These are phyloP conservation scores for Fraxinus platypoda DNA, from an alignment of 305 asterid genomes.

Conservation along the genomic window DNA sequence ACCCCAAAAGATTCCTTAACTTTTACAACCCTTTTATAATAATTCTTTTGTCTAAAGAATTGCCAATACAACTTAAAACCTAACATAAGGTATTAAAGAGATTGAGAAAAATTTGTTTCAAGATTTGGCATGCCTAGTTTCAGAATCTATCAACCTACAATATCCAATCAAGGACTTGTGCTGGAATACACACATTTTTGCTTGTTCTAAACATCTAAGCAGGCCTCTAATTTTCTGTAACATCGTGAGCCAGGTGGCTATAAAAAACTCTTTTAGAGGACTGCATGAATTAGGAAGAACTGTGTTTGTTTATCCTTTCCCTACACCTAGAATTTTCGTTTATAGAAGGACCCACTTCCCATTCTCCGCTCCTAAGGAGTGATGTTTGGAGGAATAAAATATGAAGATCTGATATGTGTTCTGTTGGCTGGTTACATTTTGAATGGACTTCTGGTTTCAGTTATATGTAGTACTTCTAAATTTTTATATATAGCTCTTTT, in stretches of 20 bases:
- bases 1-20: neutral
- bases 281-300: neutral
- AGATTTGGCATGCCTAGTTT: neutral
- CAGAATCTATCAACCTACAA: neutral
- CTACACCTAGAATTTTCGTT: neutral
- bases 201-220: neutral
- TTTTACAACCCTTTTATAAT: neutral
- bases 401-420: neutral
- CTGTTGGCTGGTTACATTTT: neutral
- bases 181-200: neutral
- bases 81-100: neutral
- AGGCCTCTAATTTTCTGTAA: neutral
- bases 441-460: neutral
- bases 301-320: neutral
- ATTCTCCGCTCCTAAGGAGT: neutral
- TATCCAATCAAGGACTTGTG: neutral
- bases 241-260: neutral
- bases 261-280: neutral
- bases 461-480: neutral
- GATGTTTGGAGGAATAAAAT: neutral
- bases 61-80: neutral
- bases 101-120: neutral
- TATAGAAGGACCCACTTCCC: neutral
- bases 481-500: neutral
- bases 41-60: no score